A percentile compares a stretch with the other conserved stretches of the same genome.
phyloP scores from a whole-genome alignment of 179 eudicot species.

The Kewa caespitosa region DNA sequence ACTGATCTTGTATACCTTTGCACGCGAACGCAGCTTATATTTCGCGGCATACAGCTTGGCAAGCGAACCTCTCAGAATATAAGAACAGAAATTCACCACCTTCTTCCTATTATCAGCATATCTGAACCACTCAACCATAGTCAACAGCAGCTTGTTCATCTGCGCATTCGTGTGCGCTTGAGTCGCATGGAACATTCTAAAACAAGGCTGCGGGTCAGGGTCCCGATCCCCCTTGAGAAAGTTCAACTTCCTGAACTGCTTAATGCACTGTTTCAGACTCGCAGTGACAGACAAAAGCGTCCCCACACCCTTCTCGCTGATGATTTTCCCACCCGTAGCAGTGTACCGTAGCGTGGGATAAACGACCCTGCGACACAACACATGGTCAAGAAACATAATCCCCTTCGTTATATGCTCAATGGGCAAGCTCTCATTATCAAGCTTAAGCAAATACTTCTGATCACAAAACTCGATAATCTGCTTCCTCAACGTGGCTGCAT shows the following conservation, averaged over 20 bases:
- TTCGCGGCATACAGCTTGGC: slow-evolving; percentile 99
- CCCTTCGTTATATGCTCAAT: slow-evolving; percentile 97
- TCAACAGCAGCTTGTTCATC: slow-evolving; percentile 85
- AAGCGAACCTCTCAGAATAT: slow-evolving; percentile 86
- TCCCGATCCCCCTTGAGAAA: slow-evolving; percentile 91
- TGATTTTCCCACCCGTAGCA: slow-evolving; percentile 92
- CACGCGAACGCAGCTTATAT: slow-evolving; percentile 91
- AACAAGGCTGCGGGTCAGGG: slow-evolving; percentile 98
- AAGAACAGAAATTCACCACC: slow-evolving; percentile 85
- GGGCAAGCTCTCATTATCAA: slow-evolving; percentile 89
- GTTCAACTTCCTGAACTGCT: slow-evolving; percentile 73
- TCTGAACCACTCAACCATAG: slow-evolving; percentile 90
- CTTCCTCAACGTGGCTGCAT: slow-evolving; percentile 84
- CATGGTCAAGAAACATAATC: slow-evolving; percentile 95
- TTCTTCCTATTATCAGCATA: slow-evolving; percentile 93
- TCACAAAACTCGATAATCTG: slow-evolving; percentile 90
- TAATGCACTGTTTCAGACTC: slow-evolving; percentile 90
- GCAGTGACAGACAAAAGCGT: slow-evolving; percentile 92
- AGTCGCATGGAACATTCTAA: slow-evolving; percentile 96
- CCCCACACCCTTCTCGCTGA: slow-evolving; percentile 95
- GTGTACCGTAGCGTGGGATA: slow-evolving; percentile 95
- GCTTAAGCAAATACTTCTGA: slow-evolving; percentile 73
- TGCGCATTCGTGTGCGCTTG: slow-evolving; percentile 94
- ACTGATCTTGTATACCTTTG: slow-evolving; percentile 92
- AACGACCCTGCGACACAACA: slow-evolving; percentile 87